A percentile compares a stretch with the other conserved stretches of the same genome.
These are phyloP conservation scores for Colletotrichum navitas DNA, from an alignment of 2,329 filamentous ascomycete species.

Conservation along the genomic window DNA sequence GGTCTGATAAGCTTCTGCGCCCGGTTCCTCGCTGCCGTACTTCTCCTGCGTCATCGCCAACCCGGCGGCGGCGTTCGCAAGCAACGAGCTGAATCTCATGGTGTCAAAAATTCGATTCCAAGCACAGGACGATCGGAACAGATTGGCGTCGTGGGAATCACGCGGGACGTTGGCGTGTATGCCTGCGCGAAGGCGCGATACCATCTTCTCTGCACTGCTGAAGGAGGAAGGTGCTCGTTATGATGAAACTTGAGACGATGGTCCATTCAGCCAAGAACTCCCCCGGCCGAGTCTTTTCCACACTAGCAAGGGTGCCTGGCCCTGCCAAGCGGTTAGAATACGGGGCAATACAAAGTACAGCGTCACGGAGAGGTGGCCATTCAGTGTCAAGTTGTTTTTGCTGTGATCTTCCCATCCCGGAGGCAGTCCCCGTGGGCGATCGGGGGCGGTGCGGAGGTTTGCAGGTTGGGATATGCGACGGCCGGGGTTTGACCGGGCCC, in stretches of 20 bases:
- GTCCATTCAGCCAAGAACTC: slow-evolving; percentile 4
- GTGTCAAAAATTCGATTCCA: neutral
- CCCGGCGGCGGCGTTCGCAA: neutral
- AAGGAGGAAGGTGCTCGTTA: slow-evolving; percentile 28
- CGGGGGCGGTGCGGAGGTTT: neutral
- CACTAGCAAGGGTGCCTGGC: neutral
- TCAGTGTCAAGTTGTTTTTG: neutral
- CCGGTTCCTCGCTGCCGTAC: slow-evolving; percentile 8
- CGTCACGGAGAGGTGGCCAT: neutral
- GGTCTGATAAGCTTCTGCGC: slow-evolving; percentile 10
- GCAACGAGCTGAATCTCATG: neutral
- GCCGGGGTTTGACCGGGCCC: too few relatives aligned
- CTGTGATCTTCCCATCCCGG: neutral
- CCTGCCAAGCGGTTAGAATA: neutral
- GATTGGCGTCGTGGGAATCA: neutral
- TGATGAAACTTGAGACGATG: neutral
- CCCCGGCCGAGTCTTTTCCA: neutral
- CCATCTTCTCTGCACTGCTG: neutral
- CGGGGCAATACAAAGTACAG: slow-evolving; percentile 3
- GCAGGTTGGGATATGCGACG: neutral
- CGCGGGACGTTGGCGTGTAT: neutral
- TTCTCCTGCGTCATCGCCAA: neutral
- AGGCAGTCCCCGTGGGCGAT: neutral
- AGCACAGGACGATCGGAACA: neutral
- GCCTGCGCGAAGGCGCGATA: neutral